Evolutionary conservation across 2,329 filamentous ascomycete species (phyloP), one percentile per base, ranked within the genome.

Genomic region (Akanthomyces muscarius): DNA sequence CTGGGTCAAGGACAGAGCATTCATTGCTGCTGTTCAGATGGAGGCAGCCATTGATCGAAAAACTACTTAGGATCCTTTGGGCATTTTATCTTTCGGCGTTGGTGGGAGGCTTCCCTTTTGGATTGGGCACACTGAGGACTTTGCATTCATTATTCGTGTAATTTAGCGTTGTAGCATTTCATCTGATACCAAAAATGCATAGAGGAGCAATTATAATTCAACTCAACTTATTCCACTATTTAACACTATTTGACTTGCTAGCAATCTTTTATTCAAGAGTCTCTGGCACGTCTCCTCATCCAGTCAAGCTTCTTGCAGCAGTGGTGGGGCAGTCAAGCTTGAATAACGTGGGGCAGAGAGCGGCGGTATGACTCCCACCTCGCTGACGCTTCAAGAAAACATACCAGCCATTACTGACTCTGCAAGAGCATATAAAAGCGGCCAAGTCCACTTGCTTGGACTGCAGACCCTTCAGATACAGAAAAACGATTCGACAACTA

Each of bases 1-100:
- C 23, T 65, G 59, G 59, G 21, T 62, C 16, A 59, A 42, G 41
- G 55, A 64, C 54, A 64, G 60, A 50, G 52, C 60, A 1, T 62
- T 62, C 42, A 62, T 62, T 18, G 52, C 51, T 11, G 60, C 60
- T 8, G n/a, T 62, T 3, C 42, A 62, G 25, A 41, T 55, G 21
- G 60, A 62, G 33, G 50, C 52, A 18, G 60, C 51, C n/a, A 50
- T 13, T 30, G 60, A 62, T 25, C 51, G 60, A 21, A 62, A 55
- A 55, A 21, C 41, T 30, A 50, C 21, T 4, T 62, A 62, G 36
- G 7, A 41, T 8, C 30, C 13, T 18, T 48, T 41, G 41, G 23
- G 5, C 18, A 25, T 48, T 30, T 23, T 36, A n/a, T 11, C 18
- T 45, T n/a, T 47, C 8, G 59, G 48, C 50, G 59, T 61, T 48